Conservation (phyloP, 345 rosid genomes). For the Brassica rapa region DNA sequence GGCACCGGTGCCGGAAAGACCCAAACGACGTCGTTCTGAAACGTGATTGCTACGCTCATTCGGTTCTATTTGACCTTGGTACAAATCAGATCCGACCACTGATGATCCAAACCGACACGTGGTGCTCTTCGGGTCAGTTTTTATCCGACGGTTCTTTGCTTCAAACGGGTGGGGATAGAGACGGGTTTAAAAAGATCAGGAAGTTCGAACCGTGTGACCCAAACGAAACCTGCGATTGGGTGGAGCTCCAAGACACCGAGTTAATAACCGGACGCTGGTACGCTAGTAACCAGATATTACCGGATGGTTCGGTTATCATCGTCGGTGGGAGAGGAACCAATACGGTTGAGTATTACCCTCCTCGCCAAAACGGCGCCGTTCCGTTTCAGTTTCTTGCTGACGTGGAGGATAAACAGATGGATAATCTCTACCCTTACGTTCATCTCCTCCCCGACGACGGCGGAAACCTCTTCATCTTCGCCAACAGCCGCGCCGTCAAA, state of each 20-base stretch:
- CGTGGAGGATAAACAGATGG: constrained; percentile 78
- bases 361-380: constrained; percentile 58
- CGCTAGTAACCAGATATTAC: constrained; percentile 66
- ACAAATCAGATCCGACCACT: constrained; percentile 58
- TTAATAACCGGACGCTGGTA: constrained; percentile 66
- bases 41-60: constrained; percentile 85
- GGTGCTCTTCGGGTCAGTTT: constrained; percentile 83
- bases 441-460: constrained; percentile 76
- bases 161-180: constrained; percentile 74
- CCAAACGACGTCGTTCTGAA: constrained; percentile 51
- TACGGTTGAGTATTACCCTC: constrained; percentile 69
- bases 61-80: constrained; percentile 52
- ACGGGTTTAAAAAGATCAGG: constrained; percentile 57
- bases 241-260: constrained; percentile 53
- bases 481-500: constrained; percentile 68
- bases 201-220: constrained; percentile 60
- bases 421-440: constrained; percentile 84
- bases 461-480: constrained; percentile 77
- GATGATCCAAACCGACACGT: constrained; percentile 70
- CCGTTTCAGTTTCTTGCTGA: constrained; percentile 65
- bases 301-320: constrained; percentile 70
- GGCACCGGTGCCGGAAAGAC: constrained; percentile 63
- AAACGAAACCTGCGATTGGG: constrained; percentile 59
- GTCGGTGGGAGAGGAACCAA: constrained; percentile 67
- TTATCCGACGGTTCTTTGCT: constrained; percentile 68